Conservation (phyloP, 768 basidiomycete species). For the Megacollybia marginata region DNA sequence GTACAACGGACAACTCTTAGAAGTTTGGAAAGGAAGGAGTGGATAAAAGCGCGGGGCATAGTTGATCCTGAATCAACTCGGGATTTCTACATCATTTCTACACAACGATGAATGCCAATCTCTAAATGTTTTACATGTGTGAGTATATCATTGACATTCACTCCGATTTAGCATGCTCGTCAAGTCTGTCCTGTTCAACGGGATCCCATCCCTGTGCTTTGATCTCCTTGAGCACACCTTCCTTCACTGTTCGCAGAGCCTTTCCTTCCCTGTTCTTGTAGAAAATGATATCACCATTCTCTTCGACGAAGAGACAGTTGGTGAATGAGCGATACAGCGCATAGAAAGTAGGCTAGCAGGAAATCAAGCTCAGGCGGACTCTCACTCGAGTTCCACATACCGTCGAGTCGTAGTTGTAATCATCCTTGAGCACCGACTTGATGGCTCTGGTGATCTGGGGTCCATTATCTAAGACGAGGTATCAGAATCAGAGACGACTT, state of each 20-base stretch:
- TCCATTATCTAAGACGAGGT: constrained; percentile 26
- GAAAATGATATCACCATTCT: constrained; percentile 55
- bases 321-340: constrained; percentile 56
- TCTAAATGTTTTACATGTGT: too few relatives aligned
- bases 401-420: constrained; percentile 50
- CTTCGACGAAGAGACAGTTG: constrained; percentile 56
- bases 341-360: constrained; percentile 31
- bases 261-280: constrained; percentile 49
- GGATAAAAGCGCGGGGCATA: too few relatives aligned
- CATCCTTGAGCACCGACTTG: constrained; percentile 43
- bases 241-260: constrained; percentile 18
- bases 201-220: background rate
- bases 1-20: too few relatives aligned
- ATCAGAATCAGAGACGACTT: background rate
- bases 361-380: constrained; percentile 18
- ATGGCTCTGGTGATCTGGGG: constrained; percentile 48
- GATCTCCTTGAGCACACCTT: background rate
- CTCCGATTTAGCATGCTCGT: background rate
- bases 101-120: too few relatives aligned
- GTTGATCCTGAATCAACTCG: too few relatives aligned
- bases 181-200: background rate
- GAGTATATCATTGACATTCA: background rate
- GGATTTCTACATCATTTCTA: too few relatives aligned
- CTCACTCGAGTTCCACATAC: constrained; percentile 21
- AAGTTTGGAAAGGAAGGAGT: too few relatives aligned